Percentiles rank a stretch among this genome's conserved stretches.
phyloP scores from a whole-genome alignment of 768 basidiomycete genomes.

The Russula lepida region DNA sequence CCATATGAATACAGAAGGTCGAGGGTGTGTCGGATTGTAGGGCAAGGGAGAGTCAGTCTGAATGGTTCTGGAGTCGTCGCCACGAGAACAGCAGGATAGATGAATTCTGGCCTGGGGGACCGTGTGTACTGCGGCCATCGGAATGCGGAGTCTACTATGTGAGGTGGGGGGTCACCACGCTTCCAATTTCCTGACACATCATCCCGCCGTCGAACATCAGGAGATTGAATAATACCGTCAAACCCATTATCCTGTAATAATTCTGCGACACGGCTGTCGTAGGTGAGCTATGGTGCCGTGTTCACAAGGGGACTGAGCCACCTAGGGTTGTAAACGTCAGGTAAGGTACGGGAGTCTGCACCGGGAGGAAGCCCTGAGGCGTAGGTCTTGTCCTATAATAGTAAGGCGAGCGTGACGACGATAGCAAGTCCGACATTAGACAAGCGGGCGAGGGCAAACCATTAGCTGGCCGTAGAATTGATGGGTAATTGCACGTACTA shows the following conservation, averaged over 20 bases:
- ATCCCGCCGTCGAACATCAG: constrained; percentile 6
- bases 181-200: not conserved
- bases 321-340: constrained; percentile 18
- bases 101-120: constrained; percentile 3
- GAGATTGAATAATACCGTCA: constrained; percentile 17
- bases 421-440: not conserved
- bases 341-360: not conserved
- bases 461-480: not conserved
- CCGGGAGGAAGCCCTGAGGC: not conserved
- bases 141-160: not conserved
- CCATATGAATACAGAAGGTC: constrained; percentile 10
- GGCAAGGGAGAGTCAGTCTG: constrained; percentile 13
- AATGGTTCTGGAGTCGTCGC: constrained; percentile 14
- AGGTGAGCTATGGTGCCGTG: not conserved
- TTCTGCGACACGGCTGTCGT: constrained; percentile 9
- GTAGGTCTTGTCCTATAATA: not conserved
- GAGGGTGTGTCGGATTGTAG: constrained; percentile 1
- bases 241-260: constrained; percentile 11
- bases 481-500: not conserved
- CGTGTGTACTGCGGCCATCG: constrained; percentile 16
- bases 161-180: constrained; percentile 7
- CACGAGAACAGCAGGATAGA: constrained; percentile 14
- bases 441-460: not conserved
- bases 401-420: not conserved
- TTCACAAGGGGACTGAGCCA: not conserved